Conservation (phyloP, 176 grass and related monocot genomes). For the Oryza punctata region DNA sequence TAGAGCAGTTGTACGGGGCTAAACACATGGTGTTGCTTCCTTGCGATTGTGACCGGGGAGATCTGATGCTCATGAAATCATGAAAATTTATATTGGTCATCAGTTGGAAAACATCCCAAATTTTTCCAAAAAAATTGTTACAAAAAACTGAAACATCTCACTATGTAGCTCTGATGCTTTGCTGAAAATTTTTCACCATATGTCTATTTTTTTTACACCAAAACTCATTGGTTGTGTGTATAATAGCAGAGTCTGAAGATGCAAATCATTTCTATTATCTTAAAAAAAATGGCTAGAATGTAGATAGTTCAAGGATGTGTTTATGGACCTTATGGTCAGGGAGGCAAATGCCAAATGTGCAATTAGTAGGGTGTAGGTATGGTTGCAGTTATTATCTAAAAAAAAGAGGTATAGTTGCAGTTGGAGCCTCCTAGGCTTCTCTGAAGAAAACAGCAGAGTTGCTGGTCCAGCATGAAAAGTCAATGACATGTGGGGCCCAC, state of each 20-base stretch:
- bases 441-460: slow-evolving; percentile 17
- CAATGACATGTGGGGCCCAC: slow-evolving; percentile 10
- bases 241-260: too few species aligned
- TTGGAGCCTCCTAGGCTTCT: background rate
- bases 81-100: background rate
- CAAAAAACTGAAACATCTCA: background rate
- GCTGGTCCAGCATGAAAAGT: background rate
- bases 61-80: slow-evolving; percentile 25
- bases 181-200: background rate
- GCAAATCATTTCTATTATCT: too few species aligned
- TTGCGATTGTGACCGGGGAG: slow-evolving; percentile 5
- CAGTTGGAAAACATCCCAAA: background rate
- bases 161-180: background rate
- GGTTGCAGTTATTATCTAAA: background rate
- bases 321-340: background rate
- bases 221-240: too few species aligned
- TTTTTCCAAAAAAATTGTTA: background rate
- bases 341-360: background rate
- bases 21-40: slow-evolving; percentile 49
- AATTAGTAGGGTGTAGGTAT: background rate
- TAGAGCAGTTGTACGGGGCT: slow-evolving; percentile 20
- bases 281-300: background rate
- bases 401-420: too few species aligned
- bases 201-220: too few species aligned
- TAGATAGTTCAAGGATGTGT: background rate